Percentiles rank a stretch among this genome's conserved stretches.
Evolutionary conservation across 2,329 filamentous ascomycete species (phyloP).

Genomic region (Diaporthe sp.): DNA sequence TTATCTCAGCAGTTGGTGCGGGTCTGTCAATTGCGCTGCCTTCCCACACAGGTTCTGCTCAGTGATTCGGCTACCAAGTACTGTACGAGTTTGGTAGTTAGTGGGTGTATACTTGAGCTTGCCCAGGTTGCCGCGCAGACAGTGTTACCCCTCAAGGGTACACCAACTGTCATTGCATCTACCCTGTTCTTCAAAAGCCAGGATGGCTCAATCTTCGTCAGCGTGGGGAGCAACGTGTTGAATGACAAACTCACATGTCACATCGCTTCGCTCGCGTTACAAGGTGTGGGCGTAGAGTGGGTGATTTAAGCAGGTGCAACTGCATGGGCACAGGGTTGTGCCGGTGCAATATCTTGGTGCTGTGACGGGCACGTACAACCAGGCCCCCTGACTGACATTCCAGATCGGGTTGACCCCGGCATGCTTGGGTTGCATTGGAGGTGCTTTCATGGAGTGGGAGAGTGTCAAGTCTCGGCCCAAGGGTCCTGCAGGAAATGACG

Average conservation of each 20-base stretch:
- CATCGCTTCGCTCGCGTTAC: background rate
- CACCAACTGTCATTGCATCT: slow-evolving; percentile 6
- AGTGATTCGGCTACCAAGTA: slow-evolving; percentile 52
- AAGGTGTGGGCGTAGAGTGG: background rate
- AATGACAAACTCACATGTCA: slow-evolving; percentile 48
- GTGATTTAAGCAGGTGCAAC: slow-evolving; percentile 3
- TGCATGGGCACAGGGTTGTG: background rate
- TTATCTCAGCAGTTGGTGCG: slow-evolving; percentile 51
- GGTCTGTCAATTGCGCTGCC: slow-evolving; percentile 51
- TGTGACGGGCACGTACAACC: background rate
- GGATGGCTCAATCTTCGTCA: slow-evolving; percentile 60
- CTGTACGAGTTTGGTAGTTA: slow-evolving; percentile 40
- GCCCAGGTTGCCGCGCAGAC: background rate
- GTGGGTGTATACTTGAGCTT: background rate
- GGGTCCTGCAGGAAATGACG: background rate
- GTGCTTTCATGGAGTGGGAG: slow-evolving; percentile 10
- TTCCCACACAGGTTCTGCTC: slow-evolving; percentile 47
- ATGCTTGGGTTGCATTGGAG: slow-evolving; percentile 15
- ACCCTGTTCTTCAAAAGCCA: slow-evolving; percentile 11
- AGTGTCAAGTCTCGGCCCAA: background rate
- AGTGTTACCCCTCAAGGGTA: background rate
- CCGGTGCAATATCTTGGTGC: background rate
- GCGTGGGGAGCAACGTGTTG: slow-evolving; percentile 58
- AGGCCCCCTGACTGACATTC: background rate
- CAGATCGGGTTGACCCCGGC: background rate